A percentile compares a stretch with the other conserved stretches of the same genome.
Evolutionary conservation across 371 early-diverging fungal species (phyloP).

Genomic region (Haplosporangium sp.): DNA sequence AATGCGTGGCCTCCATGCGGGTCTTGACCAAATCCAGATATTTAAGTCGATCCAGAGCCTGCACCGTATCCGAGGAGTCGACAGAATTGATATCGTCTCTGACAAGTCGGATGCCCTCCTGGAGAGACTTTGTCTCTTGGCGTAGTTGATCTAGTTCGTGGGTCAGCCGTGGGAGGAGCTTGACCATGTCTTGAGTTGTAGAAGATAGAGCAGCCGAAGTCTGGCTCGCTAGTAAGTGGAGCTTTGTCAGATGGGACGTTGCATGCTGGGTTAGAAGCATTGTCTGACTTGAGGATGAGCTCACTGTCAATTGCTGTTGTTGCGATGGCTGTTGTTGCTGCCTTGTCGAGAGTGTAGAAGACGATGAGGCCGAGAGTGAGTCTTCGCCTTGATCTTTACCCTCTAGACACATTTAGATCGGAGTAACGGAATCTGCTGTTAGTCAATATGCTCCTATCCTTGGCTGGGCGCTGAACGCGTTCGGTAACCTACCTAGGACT

Average conservation of each 20-base stretch:
- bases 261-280: slow-evolving; percentile 43
- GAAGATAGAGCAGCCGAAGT: slow-evolving; percentile 51
- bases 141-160: slow-evolving; percentile 74
- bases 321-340: slow-evolving; percentile 6
- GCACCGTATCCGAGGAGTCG: slow-evolving; percentile 55
- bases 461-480: neutral
- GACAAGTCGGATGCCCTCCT: slow-evolving; percentile 62
- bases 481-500: slow-evolving; percentile 28
- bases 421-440: neutral
- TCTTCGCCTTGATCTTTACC: slow-evolving; percentile 16
- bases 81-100: slow-evolving; percentile 58
- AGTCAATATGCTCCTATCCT: neutral
- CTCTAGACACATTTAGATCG: neutral
- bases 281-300: slow-evolving; percentile 40
- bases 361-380: neutral
- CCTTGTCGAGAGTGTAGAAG: neutral
- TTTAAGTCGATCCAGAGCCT: slow-evolving; percentile 71
- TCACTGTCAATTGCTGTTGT: slow-evolving; percentile 3
- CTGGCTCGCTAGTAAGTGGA: slow-evolving; percentile 43
- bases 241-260: slow-evolving; percentile 49
- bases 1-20: slow-evolving; percentile 73
- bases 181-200: slow-evolving; percentile 67
- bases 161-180: slow-evolving; percentile 74
- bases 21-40: slow-evolving; percentile 75
- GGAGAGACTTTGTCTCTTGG: slow-evolving; percentile 65